Evolutionary conservation across 2,329 filamentous ascomycete genomes (phyloP), one percentile per base, ranked within the genome.

Genomic region (Zopfia rhizophila): DNA sequence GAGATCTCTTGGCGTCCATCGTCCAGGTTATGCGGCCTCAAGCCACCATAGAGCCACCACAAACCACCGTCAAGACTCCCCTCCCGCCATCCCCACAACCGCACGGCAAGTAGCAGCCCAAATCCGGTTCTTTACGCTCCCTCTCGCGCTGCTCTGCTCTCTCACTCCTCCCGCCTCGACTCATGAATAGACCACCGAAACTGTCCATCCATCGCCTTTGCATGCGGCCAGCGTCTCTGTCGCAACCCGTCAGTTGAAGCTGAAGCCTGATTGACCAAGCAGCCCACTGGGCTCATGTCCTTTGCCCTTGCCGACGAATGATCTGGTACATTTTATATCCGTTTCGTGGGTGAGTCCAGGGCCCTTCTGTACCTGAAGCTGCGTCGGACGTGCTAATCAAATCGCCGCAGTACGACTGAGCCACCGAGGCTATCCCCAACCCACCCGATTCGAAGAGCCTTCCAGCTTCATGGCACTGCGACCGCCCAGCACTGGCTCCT

Each of bases 241-340:
- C 63, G 57, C 56, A 62, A 63, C 55, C 53, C 44, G 54, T 44
- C 50, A 46, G 56, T 42, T 51, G 23, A 30, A 46, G 45, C 58
- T 55, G 56, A 53, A 41, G 17, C 6, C 8, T 18, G 37, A 35
- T 22, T 12, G 5, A 28, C 13, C 25, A 17, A 42, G 29, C n/a
- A 28, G 18, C n/a, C n/a, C n/a, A 18, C 45, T 39, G 60, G 53
- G 56, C 52, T 11, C 3, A 35, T 21, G n/a, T 19, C 6, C n/a
- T 14, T 66, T 68, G 61, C 56, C 58, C 58, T 46, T 37, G 25
- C 28, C 43, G 57, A 56, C 63, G 65, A 62, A 80, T 90, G 87
- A 87, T 90, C 74, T 90, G 87, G 87, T 90, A 88, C 76, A 74
- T 91, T 38, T 76, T 91, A 56, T 91, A 88, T 75, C 88, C 88